Evolutionary conservation across 768 basidiomycete genomes (phyloP).

Genomic region (Leccinum obscurum): DNA sequence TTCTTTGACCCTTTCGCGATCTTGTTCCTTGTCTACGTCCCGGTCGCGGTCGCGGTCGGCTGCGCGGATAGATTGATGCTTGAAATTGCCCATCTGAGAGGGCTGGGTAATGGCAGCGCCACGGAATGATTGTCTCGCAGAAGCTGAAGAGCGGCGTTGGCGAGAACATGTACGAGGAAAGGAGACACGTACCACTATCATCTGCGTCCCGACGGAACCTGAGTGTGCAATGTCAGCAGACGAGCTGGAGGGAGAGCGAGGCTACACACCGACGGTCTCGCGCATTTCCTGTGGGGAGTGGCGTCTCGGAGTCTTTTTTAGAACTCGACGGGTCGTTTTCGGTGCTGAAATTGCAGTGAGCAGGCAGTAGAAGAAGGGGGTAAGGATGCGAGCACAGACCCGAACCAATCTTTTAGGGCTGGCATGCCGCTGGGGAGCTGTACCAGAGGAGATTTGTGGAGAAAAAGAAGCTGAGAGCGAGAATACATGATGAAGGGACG

Average conservation of each 20-base stretch:
- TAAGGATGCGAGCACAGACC: conserved; percentile 48
- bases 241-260: not conserved
- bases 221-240: conserved; percentile 14
- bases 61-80: conserved; percentile 78
- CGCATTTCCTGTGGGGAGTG: conserved; percentile 48
- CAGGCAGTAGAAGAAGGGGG: conserved; percentile 7
- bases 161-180: conserved; percentile 4
- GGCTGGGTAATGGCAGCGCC: conserved; percentile 67
- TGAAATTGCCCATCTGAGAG: conserved; percentile 92
- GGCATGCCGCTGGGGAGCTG: conserved; percentile 75
- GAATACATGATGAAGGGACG: conserved; percentile 65
- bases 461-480: conserved; percentile 63
- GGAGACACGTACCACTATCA: conserved; percentile 56
- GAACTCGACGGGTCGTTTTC: conserved; percentile 47
- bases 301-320: conserved; percentile 62
- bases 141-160: conserved; percentile 39
- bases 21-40: conserved; percentile 48
- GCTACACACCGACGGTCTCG: conserved; percentile 66
- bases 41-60: conserved; percentile 56
- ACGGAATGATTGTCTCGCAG: conserved; percentile 67
- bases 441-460: conserved; percentile 77
- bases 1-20: conserved; percentile 69
- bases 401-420: conserved; percentile 83
- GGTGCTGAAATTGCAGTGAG: conserved; percentile 36
- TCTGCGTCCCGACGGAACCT: conserved; percentile 80